phyloP scores from a whole-genome alignment of 2,329 filamentous ascomycete species.

The Trichoderma arundinaceum region DNA sequence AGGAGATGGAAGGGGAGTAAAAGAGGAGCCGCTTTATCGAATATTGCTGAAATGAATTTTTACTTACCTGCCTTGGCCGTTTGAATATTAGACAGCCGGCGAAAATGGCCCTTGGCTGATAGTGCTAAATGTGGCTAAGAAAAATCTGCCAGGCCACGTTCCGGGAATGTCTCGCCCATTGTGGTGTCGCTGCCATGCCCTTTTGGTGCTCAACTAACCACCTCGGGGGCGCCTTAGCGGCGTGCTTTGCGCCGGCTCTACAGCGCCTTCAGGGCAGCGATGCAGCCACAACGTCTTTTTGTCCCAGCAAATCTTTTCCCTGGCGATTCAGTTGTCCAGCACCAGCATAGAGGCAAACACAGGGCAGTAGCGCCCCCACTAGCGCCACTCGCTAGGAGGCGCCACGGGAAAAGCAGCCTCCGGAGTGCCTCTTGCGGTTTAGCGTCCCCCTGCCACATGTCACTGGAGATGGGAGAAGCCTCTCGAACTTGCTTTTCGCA shows the following conservation, averaged over 20 bases:
- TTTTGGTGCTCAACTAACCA: conserved; percentile 2
- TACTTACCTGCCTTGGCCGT: no score
- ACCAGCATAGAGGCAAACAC: conserved; percentile 1
- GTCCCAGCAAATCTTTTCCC: conserved; percentile 1
- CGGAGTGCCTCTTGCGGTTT: conserved; percentile 22
- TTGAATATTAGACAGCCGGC: no score
- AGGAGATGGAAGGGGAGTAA: neutral
- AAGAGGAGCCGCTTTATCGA: conserved; percentile 10
- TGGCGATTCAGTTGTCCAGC: neutral
- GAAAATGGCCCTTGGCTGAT: no score
- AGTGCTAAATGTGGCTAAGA: conserved; percentile 5
- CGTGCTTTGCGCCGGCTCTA: neutral
- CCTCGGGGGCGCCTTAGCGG: conserved; percentile 3
- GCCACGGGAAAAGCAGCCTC: conserved; percentile 13
- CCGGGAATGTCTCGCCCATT: neutral
- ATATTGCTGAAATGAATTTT: no score
- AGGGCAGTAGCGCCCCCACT: conserved; percentile 6
- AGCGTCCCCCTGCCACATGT: conserved; percentile 20
- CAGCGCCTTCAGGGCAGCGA: conserved; percentile 14
- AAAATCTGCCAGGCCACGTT: conserved; percentile 13
- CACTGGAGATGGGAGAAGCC: conserved; percentile 3
- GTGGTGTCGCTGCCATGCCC: conserved; percentile 16
- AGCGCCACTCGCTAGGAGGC: conserved; percentile 16
- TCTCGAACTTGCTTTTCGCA: conserved; percentile 2
- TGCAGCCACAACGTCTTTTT: conserved; percentile 10